These are phyloP conservation scores for Stellera chamaejasme DNA, from an alignment of 345 rosid species.

Conservation along the genomic window DNA sequence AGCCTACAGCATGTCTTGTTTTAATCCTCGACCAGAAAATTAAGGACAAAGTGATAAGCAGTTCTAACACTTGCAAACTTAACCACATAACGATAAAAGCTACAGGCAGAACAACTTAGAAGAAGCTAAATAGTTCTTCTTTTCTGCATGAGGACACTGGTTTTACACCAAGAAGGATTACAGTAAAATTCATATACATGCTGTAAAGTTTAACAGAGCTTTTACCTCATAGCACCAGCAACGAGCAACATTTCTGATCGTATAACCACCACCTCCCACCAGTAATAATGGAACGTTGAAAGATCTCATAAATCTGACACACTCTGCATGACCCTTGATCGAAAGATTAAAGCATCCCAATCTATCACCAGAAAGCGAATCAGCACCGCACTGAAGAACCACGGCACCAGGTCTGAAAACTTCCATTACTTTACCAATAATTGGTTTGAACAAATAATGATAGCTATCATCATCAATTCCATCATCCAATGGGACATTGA, in stretches of 20 bases:
- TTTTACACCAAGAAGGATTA: too few relatives aligned
- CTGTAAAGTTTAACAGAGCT: background rate
- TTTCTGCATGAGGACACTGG: too few relatives aligned
- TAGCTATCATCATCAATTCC: constrained; percentile 74
- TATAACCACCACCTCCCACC: constrained; percentile 72
- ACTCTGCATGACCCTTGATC: constrained; percentile 76
- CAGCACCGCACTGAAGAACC: constrained; percentile 65
- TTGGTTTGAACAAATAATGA: constrained; percentile 55
- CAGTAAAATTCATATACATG: too few relatives aligned
- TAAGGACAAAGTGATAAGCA: too few relatives aligned
- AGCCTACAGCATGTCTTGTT: too few relatives aligned
- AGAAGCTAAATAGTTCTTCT: too few relatives aligned
- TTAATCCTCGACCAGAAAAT: too few relatives aligned
- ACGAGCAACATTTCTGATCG: constrained; percentile 74
- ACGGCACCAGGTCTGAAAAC: constrained; percentile 58
- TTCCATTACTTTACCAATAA: constrained; percentile 62
- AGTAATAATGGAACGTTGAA: constrained; percentile 65
- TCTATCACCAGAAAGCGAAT: constrained; percentile 64
- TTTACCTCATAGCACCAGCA: constrained; percentile 73
- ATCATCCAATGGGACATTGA: constrained; percentile 62
- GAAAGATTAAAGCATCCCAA: constrained; percentile 65
- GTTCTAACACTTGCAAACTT: too few relatives aligned
- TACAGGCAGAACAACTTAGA: too few relatives aligned
- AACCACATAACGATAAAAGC: too few relatives aligned
- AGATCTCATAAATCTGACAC: constrained; percentile 67